Evolutionary conservation across 805 yeast genomes (phyloP), one percentile per base, ranked within the genome.

Genomic region (Cyberlindnera veronae): DNA sequence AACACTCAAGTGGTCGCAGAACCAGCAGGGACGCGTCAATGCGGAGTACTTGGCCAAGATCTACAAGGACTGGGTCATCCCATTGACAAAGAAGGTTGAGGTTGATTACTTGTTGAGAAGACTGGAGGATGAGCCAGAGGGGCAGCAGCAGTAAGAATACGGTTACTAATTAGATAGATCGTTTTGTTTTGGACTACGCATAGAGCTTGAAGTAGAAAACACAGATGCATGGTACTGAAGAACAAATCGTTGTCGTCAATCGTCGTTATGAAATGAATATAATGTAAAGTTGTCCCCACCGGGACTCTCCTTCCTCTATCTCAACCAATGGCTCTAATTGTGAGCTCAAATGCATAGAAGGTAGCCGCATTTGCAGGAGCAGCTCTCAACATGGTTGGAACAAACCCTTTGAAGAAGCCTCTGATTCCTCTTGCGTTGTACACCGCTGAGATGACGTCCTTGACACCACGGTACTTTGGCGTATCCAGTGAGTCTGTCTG

Each of bases 341-440:
- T 83, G 36, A 84, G 64, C 63, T 93, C 99, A 61, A 93, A 93
- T 3, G 95, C 89, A 32, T 88, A 83, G 66, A 93, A 93, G 0
- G 99, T 93, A 22, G 95, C 95, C 32, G 96, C 99, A 60, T 93
- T 93, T 5, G 95, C 99, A 1, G 99, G 99, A 3, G 96, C 95
- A 36, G 99, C 98, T 66, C 99, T 83, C 49, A 93, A 67, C 52
- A 93, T 77, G 0, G 98, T 90, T 27, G 99, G 97, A 14, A 80
- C 64, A 60, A 93, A 90, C 2, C 99, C 99, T 64, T 81, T 82
- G 65, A 85, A 85, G 56, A 91, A 84, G 0, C 95, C 95, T 46
- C 69, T 69, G 14, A 79, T 42, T 18, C 98, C 97, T 36, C 71
- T 68, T n/a, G 72, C 70, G 32, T 60, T 61, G 57, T 62, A 72